phyloP scores from a whole-genome alignment of 495 filamentous ascomycete genomes.

The Penicillium daleae region DNA sequence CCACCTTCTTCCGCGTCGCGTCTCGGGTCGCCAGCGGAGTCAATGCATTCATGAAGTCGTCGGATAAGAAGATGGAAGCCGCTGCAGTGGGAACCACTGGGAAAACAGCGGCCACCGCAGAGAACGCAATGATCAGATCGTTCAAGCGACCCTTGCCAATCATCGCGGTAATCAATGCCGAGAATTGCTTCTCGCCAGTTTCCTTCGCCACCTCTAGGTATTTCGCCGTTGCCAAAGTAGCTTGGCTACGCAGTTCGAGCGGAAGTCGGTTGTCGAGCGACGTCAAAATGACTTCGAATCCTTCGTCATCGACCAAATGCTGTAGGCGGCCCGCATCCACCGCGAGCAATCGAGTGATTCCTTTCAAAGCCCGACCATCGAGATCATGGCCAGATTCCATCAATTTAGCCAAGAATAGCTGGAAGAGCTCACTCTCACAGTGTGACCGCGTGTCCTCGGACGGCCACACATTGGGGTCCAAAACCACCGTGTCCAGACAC shows the following conservation, averaged over 20 bases:
- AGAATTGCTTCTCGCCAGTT: constrained; percentile 64
- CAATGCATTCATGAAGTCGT: constrained; percentile 75
- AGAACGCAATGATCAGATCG: constrained; percentile 77
- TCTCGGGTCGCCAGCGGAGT: constrained; percentile 72
- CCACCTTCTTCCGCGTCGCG: constrained; percentile 75
- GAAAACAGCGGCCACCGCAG: constrained; percentile 83
- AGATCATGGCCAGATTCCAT: constrained; percentile 64
- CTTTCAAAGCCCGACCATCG: constrained; percentile 63
- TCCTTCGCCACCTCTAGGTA: constrained; percentile 78
- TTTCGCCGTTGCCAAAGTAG: constrained; percentile 74
- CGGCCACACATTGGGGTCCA: constrained; percentile 62
- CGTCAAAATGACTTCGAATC: constrained; percentile 76
- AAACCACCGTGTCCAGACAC: constrained; percentile 57
- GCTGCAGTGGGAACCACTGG: constrained; percentile 75
- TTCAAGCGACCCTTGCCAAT: constrained; percentile 57
- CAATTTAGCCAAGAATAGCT: constrained; percentile 65
- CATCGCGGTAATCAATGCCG: constrained; percentile 64
- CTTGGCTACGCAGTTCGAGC: constrained; percentile 68
- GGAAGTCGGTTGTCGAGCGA: constrained; percentile 78
- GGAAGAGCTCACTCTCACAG: constrained; percentile 66
- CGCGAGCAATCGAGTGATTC: constrained; percentile 63
- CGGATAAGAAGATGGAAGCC: constrained; percentile 76
- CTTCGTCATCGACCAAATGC: constrained; percentile 72
- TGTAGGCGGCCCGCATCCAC: constrained; percentile 62
- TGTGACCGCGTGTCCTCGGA: constrained; percentile 50